phyloP scores from a whole-genome alignment of 805 yeast species.

The Candida koratica region DNA sequence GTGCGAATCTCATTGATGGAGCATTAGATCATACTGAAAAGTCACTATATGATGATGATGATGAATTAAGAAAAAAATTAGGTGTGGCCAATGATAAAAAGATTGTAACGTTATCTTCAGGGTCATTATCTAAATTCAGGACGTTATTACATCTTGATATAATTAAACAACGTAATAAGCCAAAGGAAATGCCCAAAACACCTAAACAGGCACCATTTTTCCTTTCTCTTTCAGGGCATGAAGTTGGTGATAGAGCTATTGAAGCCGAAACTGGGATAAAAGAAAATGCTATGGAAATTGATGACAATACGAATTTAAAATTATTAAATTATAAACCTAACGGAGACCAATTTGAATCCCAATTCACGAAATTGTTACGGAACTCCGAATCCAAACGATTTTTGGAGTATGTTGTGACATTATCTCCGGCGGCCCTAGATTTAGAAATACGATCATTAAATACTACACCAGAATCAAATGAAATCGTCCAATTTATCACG shows the following conservation, averaged over 20 bases:
- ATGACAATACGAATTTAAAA: constrained; percentile 26
- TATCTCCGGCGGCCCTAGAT: constrained; percentile 78
- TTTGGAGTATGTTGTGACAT: constrained; percentile 48
- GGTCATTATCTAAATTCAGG: constrained; percentile 73
- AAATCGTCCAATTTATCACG: constrained; percentile 60
- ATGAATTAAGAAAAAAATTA: constrained; percentile 40
- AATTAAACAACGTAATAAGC: constrained; percentile 83
- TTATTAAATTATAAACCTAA: constrained; percentile 30
- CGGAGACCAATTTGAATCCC: constrained; percentile 60
- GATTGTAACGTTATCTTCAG: constrained; percentile 69
- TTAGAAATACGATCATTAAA: constrained; percentile 81
- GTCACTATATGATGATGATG: too few species aligned
- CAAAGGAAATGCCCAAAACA: constrained; percentile 81
- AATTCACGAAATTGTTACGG: constrained; percentile 64
- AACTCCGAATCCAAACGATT: constrained; percentile 48
- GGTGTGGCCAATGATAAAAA: constrained; percentile 58
- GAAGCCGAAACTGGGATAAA: constrained; percentile 36
- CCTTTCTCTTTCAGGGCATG: constrained; percentile 59
- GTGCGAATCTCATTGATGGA: constrained; percentile 67
- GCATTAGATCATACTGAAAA: constrained; percentile 52
- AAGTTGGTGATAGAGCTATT: constrained; percentile 67
- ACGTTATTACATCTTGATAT: constrained; percentile 78
- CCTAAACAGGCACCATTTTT: constrained; percentile 82
- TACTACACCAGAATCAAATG: constrained; percentile 60
- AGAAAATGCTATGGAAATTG: constrained; percentile 14